These are phyloP conservation scores for Stachybotrys chlorohalonatus DNA, from an alignment of 2,329 filamentous ascomycete genomes.

Conservation along the genomic window DNA sequence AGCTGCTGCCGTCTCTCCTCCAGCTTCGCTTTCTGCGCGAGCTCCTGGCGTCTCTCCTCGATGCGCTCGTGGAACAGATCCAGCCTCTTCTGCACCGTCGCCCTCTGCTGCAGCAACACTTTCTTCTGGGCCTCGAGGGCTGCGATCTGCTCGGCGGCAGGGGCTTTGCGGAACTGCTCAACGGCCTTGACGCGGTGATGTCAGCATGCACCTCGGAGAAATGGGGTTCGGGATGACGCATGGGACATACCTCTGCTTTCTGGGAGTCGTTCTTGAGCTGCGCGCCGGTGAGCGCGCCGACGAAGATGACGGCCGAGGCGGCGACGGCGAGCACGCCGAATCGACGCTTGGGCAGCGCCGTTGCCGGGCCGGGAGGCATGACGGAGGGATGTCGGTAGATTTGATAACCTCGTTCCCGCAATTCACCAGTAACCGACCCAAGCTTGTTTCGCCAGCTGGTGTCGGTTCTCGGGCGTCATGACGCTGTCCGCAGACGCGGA, in stretches of 20 bases:
- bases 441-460: constrained; percentile 11
- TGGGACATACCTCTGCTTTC: constrained; percentile 28
- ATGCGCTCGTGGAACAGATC: constrained; percentile 29
- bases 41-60: constrained; percentile 23
- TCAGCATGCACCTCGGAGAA: constrained; percentile 5
- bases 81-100: constrained; percentile 32
- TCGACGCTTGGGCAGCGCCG: constrained; percentile 13
- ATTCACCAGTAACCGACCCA: constrained; percentile 18
- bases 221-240: not conserved
- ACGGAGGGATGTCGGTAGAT: not conserved
- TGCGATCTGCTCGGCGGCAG: constrained; percentile 34
- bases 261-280: constrained; percentile 39
- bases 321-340: constrained; percentile 31
- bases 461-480: constrained; percentile 12
- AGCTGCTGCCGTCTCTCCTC: too few species aligned
- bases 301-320: constrained; percentile 35
- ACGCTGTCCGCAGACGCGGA: constrained; percentile 1
- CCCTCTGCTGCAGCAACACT: constrained; percentile 27
- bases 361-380: not conserved
- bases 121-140: constrained; percentile 32
- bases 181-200: constrained; percentile 12
- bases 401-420: not conserved
- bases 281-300: constrained; percentile 39
- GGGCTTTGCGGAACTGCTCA: constrained; percentile 26
- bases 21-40: constrained; percentile 9